phyloP scores from a whole-genome alignment of 2,329 filamentous ascomycete species.

The Colletotrichum siamense region DNA sequence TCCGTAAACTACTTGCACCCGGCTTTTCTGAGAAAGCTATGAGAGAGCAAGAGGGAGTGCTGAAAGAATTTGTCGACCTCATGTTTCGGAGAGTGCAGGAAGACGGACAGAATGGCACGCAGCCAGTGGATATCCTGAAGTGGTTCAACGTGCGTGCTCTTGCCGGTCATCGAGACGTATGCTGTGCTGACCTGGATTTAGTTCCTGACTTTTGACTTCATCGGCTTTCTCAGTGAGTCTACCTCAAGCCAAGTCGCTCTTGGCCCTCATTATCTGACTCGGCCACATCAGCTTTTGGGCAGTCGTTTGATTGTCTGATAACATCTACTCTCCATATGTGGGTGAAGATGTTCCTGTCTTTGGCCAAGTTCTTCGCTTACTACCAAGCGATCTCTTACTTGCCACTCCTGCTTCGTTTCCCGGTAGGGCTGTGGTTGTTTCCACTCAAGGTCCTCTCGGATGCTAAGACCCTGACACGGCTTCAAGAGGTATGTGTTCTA shows the following conservation, averaged over 20 bases:
- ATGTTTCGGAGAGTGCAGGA: slow-evolving; percentile 41
- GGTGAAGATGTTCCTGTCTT: slow-evolving; percentile 27
- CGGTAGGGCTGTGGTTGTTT: not conserved
- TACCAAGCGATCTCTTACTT: not conserved
- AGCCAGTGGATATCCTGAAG: slow-evolving; percentile 25
- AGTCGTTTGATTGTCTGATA: slow-evolving; percentile 30
- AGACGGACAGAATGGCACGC: slow-evolving; percentile 11
- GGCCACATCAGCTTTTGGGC: slow-evolving; percentile 25
- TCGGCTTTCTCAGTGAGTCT: slow-evolving; percentile 27
- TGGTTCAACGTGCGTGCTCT: slow-evolving; percentile 26
- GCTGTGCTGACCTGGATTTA: not conserved
- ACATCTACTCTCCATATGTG: slow-evolving; percentile 27
- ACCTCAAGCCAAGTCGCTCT: not conserved
- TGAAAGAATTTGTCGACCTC: slow-evolving; percentile 42
- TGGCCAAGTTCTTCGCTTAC: slow-evolving; percentile 7
- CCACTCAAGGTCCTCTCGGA: not conserved
- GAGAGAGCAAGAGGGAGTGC: slow-evolving; percentile 25
- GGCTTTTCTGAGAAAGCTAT: slow-evolving; percentile 27
- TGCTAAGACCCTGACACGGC: not conserved
- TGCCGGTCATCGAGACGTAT: not conserved
- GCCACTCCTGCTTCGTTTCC: not conserved
- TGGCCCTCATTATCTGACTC: not conserved
- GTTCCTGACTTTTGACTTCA: slow-evolving; percentile 32
- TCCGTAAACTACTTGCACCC: slow-evolving; percentile 14
- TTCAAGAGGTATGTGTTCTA: not conserved